These are phyloP conservation scores for Alternaria conjuncta DNA, from an alignment of 2,329 filamentous ascomycete species.

Conservation along the genomic window DNA sequence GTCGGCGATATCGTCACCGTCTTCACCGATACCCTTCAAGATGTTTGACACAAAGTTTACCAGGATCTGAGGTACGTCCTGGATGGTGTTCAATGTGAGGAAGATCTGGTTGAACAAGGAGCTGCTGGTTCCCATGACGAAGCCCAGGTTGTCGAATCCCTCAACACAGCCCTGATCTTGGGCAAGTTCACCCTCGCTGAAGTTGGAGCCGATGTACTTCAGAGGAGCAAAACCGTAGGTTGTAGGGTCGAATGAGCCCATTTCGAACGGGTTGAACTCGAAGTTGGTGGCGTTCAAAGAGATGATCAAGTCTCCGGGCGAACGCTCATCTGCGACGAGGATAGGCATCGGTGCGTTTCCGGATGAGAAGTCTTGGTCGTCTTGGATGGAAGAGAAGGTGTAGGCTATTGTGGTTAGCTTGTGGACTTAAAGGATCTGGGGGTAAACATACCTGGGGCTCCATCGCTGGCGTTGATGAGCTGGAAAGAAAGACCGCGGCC, in stretches of 20 bases:
- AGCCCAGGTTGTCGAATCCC: conserved; percentile 84
- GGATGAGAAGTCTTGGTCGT: conserved; percentile 66
- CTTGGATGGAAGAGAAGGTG: conserved; percentile 81
- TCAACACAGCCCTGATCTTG: conserved; percentile 67
- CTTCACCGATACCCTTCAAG: conserved; percentile 61
- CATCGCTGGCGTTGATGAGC: conserved; percentile 76
- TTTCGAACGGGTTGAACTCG: conserved; percentile 81
- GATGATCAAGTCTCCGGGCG: conserved; percentile 66
- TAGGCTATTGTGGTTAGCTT: conserved; percentile 59
- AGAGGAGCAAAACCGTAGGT: conserved; percentile 74
- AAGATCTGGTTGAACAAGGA: conserved; percentile 84
- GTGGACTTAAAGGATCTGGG: conserved; percentile 77
- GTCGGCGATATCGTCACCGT: conserved; percentile 74
- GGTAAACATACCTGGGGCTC: conserved; percentile 61
- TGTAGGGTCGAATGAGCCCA: conserved; percentile 78
- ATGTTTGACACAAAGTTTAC: conserved; percentile 60
- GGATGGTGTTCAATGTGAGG: conserved; percentile 64
- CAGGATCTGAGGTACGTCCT: conserved; percentile 59
- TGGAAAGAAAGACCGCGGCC: conserved; percentile 86
- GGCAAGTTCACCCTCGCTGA: conserved; percentile 66
- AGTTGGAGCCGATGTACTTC: conserved; percentile 75
- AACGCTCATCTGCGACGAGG: conserved; percentile 72
- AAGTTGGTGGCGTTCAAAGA: conserved; percentile 76
- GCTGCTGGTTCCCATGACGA: conserved; percentile 83
- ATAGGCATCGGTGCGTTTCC: conserved; percentile 75